Evolutionary conservation across 2,329 filamentous ascomycete species (phyloP).

Genomic region (Fusarium sp.): DNA sequence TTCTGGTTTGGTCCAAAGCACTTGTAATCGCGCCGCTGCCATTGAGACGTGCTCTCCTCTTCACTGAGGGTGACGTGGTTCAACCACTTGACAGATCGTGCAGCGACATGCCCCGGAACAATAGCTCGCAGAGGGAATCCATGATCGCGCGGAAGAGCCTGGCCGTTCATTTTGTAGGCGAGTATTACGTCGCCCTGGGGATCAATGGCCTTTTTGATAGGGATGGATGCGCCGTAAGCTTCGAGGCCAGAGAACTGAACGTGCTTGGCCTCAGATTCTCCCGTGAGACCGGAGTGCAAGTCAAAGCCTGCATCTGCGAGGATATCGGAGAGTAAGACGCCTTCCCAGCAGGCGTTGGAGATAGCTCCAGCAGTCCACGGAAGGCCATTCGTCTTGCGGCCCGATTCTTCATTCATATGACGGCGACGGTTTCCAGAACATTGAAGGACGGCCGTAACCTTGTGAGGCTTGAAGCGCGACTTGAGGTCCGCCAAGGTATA

Average conservation of each 20-base stretch:
- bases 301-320: conserved; percentile 68
- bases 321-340: conserved; percentile 67
- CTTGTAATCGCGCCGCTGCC: conserved; percentile 78
- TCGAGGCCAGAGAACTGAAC: conserved; percentile 71
- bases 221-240: conserved; percentile 73
- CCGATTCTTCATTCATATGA: conserved; percentile 67
- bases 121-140: conserved; percentile 74
- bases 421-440: conserved; percentile 72
- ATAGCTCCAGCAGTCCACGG: conserved; percentile 72
- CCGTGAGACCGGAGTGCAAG: conserved; percentile 53
- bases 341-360: conserved; percentile 71
- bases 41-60: conserved; percentile 75
- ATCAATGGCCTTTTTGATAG: conserved; percentile 69
- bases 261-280: conserved; percentile 60
- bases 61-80: conserved; percentile 73
- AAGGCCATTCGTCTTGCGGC: conserved; percentile 66
- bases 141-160: conserved; percentile 73
- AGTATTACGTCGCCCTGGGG: conserved; percentile 74
- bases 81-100: conserved; percentile 78
- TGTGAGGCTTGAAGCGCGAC: conserved; percentile 62
- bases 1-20: conserved; percentile 74
- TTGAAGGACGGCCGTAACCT: conserved; percentile 68
- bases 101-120: conserved; percentile 75
- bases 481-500: conserved; percentile 70
- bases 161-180: conserved; percentile 76